Evolutionary conservation across 805 yeast species (phyloP).

Genomic region (Metschnikowia peoriensis): DNA sequence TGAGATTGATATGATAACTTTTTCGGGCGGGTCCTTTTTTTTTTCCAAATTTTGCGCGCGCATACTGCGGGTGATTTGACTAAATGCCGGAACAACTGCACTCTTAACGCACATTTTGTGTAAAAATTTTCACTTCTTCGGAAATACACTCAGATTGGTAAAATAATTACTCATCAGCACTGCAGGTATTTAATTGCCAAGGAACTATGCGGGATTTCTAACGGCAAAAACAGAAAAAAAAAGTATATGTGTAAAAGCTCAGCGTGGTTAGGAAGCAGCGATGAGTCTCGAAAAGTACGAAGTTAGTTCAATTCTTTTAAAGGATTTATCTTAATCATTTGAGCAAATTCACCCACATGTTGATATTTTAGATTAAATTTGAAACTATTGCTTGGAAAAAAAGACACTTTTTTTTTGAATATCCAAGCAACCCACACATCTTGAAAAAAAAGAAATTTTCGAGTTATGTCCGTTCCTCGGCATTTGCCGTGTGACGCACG

Average conservation of each 20-base stretch:
- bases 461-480: background rate
- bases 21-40: background rate
- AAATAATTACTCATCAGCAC: background rate
- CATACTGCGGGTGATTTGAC: background rate
- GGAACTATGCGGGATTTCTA: background rate
- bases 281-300: no score
- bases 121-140: background rate
- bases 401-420: no score
- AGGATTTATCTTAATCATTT: no score
- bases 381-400: no score
- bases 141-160: background rate
- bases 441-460: background rate
- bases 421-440: background rate
- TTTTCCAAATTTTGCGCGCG: background rate
- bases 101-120: background rate
- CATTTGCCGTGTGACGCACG: background rate
- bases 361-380: no score
- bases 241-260: no score
- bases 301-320: no score
- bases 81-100: background rate
- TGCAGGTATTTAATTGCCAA: background rate
- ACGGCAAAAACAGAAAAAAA: background rate
- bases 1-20: constrained; percentile 15
- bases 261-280: no score
- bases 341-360: no score